Percentiles rank a stretch among this genome's conserved stretches.
Conservation (phyloP, 169 alveolate species). For the Cyclospora cayetanensis region DNA sequence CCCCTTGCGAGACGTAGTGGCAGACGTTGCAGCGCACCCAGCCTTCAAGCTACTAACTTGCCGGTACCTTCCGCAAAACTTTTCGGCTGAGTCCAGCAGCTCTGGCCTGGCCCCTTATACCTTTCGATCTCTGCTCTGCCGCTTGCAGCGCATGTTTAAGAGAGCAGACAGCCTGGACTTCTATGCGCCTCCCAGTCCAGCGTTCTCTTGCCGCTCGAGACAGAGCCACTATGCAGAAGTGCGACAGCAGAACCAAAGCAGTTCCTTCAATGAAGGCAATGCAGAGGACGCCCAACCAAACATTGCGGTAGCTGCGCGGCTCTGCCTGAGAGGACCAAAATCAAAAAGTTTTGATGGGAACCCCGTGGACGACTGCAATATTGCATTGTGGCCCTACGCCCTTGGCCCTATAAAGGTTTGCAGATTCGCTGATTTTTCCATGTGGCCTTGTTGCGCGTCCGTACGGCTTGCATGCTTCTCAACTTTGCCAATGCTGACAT, state of each 20-base stretch:
- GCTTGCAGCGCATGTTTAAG: slow-evolving; percentile 53
- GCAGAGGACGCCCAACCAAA: slow-evolving; percentile 10
- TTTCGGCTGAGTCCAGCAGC: background rate
- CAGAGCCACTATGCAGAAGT: background rate
- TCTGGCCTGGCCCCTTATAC: background rate
- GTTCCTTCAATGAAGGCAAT: background rate
- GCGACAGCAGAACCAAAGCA: slow-evolving; percentile 17
- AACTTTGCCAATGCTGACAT: background rate
- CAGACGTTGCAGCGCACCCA: slow-evolving; percentile 33
- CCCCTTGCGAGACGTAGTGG: slow-evolving; percentile 29
- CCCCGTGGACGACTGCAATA: background rate
- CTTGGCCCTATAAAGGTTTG: slow-evolving; percentile 10
- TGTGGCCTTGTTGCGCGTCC: background rate
- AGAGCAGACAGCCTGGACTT: slow-evolving; percentile 52
- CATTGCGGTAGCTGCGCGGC: slow-evolving; percentile 48
- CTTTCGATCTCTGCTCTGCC: slow-evolving; percentile 8
- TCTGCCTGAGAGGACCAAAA: slow-evolving; percentile 57
- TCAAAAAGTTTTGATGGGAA: background rate
- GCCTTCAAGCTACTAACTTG: slow-evolving; percentile 60
- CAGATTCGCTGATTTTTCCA: background rate
- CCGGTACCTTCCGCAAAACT: slow-evolving; percentile 50
- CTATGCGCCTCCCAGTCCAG: slow-evolving; percentile 26
- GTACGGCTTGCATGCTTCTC: background rate
- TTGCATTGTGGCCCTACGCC: slow-evolving; percentile 46
- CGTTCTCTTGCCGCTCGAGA: background rate